Percentiles rank a stretch among this genome's conserved stretches.
These are phyloP conservation scores for Penicillium fuscoglaucum DNA, from an alignment of 2,329 filamentous ascomycete genomes.

Conservation along the genomic window DNA sequence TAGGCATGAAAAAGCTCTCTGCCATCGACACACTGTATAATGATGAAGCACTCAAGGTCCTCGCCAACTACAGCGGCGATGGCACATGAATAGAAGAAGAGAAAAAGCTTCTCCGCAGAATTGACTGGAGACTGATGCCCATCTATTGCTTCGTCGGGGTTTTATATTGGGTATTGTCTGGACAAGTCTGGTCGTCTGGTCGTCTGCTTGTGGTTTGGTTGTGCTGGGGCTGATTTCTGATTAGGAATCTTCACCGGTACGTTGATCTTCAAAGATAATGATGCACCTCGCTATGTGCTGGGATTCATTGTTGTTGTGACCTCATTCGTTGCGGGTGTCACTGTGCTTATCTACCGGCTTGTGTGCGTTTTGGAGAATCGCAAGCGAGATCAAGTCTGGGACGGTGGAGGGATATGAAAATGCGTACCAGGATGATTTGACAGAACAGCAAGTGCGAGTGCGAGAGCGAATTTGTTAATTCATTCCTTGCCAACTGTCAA, in stretches of 20 bases:
- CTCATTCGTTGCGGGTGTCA: conserved; percentile 33
- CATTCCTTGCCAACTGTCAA: background rate
- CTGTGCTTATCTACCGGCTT: conserved; percentile 48
- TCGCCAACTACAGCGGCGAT: background rate
- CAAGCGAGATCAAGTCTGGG: conserved; percentile 41
- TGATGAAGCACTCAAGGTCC: background rate
- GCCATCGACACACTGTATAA: background rate
- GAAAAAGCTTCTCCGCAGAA: too few relatives aligned
- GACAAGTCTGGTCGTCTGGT: too few relatives aligned
- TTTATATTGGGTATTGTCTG: background rate
- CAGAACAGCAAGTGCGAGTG: conserved; percentile 28
- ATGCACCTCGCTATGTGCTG: conserved; percentile 5
- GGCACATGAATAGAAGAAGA: background rate
- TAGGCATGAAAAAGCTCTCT: background rate
- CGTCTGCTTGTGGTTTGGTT: background rate
- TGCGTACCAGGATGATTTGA: conserved; percentile 55
- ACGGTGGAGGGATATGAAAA: conserved; percentile 53
- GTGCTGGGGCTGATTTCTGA: background rate
- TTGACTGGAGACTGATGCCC: too few relatives aligned
- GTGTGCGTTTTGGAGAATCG: conserved; percentile 49
- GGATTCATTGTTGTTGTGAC: conserved; percentile 36
- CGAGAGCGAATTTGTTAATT: background rate
- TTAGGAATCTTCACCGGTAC: conserved; percentile 49
- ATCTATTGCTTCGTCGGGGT: background rate
- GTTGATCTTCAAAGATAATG: conserved; percentile 38